A percentile compares a stretch with the other conserved stretches of the same genome.
These are phyloP conservation scores for Austroboletus niveus DNA, from an alignment of 1,284 basidiomycete genomes.

Conservation along the genomic window DNA sequence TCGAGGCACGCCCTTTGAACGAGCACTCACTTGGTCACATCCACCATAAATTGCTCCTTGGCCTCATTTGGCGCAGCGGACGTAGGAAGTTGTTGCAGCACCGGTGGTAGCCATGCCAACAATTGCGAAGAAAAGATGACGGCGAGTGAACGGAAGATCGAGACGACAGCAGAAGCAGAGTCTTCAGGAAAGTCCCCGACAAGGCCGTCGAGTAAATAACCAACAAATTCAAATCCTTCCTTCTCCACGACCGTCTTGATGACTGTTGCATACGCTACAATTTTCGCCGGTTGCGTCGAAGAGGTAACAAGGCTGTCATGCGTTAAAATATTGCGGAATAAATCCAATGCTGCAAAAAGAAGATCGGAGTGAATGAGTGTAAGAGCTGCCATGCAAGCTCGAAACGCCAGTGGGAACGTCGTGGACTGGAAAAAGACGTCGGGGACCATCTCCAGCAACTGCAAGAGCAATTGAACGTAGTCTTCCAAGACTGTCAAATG, in stretches of 20 bases:
- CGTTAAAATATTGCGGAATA: conserved; percentile 71
- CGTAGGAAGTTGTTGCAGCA: conserved; percentile 70
- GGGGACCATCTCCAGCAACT: conserved; percentile 68
- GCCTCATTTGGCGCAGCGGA: conserved; percentile 62
- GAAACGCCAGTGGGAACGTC: conserved; percentile 74
- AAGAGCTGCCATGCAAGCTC: conserved; percentile 72
- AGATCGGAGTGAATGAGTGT: conserved; percentile 80
- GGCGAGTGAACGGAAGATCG: conserved; percentile 74
- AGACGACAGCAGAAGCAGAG: conserved; percentile 68
- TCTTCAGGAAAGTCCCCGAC: conserved; percentile 90
- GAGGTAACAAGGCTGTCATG: conserved; percentile 62
- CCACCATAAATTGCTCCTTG: conserved; percentile 74
- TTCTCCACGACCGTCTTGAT: conserved; percentile 71
- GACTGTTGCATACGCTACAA: conserved; percentile 58
- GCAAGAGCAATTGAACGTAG: conserved; percentile 81
- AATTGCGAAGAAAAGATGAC: conserved; percentile 67
- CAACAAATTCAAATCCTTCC: conserved; percentile 75
- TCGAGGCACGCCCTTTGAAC: conserved; percentile 8
- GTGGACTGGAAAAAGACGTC: conserved; percentile 77
- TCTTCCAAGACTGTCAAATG: conserved; percentile 85
- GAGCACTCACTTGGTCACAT: conserved; percentile 66
- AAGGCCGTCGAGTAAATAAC: conserved; percentile 73
- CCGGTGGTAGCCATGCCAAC: conserved; percentile 67
- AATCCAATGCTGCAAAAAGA: conserved; percentile 78
- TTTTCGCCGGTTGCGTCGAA: conserved; percentile 58